Base-by-base conservation (phyloP, 2,329 filamentous ascomycete species). In the Ilyonectria mors-panacis region DNA sequence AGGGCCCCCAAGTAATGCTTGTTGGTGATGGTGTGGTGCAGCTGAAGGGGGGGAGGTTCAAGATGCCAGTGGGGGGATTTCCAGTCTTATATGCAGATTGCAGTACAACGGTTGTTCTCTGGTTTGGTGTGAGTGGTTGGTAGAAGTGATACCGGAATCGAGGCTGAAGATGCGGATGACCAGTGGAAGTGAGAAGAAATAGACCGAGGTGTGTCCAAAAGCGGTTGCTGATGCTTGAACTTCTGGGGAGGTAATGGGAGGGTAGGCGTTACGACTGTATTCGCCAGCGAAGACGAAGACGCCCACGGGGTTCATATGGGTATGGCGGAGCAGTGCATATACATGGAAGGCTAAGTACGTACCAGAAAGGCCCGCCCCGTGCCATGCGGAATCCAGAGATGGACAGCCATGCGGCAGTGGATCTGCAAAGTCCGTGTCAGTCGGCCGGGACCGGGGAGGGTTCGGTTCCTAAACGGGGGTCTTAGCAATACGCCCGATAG, bases 331-430 rank as follows among this genome's bases (percentile, higher is more conserved):
- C 54, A 74, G 59, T 61, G 63, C 72, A 65, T 61, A 68, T 69
- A 73, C 63, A 71, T 70, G 66, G 59, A 69, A 71, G 68, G 61
- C 70, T 42, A 35, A 44, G 53, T 56, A 63, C 66, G 63, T 67
- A 66, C 66, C 60, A 54, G 37, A 33, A 21, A 39, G 50, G 47
- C 65, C 53, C 47, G 65, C 66, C 66, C 70, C 64, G 59, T 61
- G 53, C 57, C 66, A 67, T 69, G 68, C 53, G 56, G 66, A 61
- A 33, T 59, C 59, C 57, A 63, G 56, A 67, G 54, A 59, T 66
- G 47, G 67, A 63, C 55, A 66, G 50, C 71, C 73, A 76, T 73
- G 66, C 67, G 69, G 64, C 57, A 67, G 70, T 67, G 69, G 72
- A 71, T 73, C 66, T 67, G 61, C 59, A 61, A 30, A 50, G 63